A percentile compares a stretch with the other conserved stretches of the same genome.
phyloP scores from a whole-genome alignment of 148 eudicot genomes.

The Rhododendron williamsianum region DNA sequence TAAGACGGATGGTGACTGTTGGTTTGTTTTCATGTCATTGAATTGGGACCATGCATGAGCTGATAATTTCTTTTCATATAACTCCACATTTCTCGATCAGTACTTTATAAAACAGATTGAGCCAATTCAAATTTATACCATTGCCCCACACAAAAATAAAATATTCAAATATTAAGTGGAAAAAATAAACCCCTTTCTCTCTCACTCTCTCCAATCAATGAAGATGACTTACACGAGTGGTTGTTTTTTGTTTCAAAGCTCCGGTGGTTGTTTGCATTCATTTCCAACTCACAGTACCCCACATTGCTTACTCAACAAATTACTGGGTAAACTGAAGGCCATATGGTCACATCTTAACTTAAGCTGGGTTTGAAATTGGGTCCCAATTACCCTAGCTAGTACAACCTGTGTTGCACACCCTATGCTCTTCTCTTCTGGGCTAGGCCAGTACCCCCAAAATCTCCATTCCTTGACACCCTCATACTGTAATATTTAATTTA shows the following conservation, averaged over 20 bases:
- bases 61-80: too few relatives aligned
- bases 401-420: not conserved
- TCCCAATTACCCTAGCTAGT: not conserved
- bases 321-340: not conserved
- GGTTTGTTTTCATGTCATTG: too few relatives aligned
- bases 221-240: not conserved
- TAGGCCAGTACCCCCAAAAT: not conserved
- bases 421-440: not conserved
- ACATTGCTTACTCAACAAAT: not conserved
- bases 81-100: too few relatives aligned
- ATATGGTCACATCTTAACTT: not conserved
- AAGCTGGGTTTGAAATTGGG: not conserved
- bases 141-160: too few relatives aligned
- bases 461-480: too few relatives aligned
- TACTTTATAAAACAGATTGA: too few relatives aligned
- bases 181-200: too few relatives aligned
- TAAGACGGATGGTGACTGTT: not conserved
- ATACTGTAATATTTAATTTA: too few relatives aligned
- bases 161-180: too few relatives aligned
- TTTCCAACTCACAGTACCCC: not conserved
- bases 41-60: too few relatives aligned
- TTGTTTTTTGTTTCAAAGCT: not conserved
- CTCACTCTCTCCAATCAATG: too few relatives aligned
- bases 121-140: too few relatives aligned
- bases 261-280: not conserved